These are phyloP conservation scores for Tulasnella sp. DNA, from an alignment of 768 basidiomycete genomes.

Conservation along the genomic window DNA sequence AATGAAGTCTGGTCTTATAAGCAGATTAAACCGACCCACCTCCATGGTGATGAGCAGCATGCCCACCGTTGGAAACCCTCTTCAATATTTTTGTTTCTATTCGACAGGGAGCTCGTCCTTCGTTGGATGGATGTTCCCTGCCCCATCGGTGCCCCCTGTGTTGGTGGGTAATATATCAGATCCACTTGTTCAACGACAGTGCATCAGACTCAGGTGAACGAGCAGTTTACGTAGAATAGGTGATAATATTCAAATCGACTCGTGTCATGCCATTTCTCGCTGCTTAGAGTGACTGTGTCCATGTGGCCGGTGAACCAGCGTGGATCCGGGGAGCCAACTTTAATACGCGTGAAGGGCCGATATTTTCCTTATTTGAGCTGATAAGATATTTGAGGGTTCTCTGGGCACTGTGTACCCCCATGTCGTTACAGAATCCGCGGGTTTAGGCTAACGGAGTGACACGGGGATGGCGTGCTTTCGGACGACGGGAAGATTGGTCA, in stretches of 20 bases:
- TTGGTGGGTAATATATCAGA: too few relatives aligned
- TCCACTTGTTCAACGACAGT: too few relatives aligned
- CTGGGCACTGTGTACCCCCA: neutral
- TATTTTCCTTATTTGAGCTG: neutral
- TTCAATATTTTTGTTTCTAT: too few relatives aligned
- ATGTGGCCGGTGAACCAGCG: neutral
- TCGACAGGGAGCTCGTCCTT: too few relatives aligned
- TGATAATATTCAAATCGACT: neutral
- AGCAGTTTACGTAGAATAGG: too few relatives aligned
- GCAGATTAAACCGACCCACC: too few relatives aligned
- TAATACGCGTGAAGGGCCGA: neutral
- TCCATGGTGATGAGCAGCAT: too few relatives aligned
- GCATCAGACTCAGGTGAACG: too few relatives aligned
- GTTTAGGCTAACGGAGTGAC: neutral
- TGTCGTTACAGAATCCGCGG: neutral
- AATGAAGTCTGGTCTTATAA: too few relatives aligned
- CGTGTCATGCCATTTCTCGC: neutral
- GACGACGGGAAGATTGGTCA: neutral
- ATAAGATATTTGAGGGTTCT: neutral
- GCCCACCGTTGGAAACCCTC: too few relatives aligned
- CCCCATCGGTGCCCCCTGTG: too few relatives aligned
- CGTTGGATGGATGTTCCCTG: too few relatives aligned
- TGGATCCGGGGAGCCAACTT: neutral
- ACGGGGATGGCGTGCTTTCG: slow-evolving; percentile 5
- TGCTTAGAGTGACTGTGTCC: neutral